Base-by-base conservation (phyloP, 2,329 filamentous ascomycete genomes). In the Aspergillus texensis region DNA sequence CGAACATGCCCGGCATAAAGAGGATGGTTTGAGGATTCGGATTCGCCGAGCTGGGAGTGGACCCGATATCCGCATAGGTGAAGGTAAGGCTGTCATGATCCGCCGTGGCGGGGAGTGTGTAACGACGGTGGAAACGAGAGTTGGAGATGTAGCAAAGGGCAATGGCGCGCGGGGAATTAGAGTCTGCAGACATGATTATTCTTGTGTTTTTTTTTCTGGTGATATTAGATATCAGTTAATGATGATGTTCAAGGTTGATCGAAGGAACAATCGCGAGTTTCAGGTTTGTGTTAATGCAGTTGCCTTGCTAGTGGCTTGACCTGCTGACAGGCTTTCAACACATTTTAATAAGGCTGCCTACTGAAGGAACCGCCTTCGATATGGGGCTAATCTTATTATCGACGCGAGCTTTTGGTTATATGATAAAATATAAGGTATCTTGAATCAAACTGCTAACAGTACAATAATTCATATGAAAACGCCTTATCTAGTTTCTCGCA, bases 1-100 rank as follows among this genome's bases (percentile, higher is more conserved):
- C 66, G 28, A 74, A 74, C 72, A 74, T 74, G 4, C 71, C 72
- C 0, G 71, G 71, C 16, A 73, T 53, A 34, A 68, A 74, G 3
- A 74, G 62, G 5, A 74, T 46, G 0, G 57, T 58, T 3, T 68
- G 52, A 12, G 52, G 30, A 36, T 26, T 55, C 11, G 2, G 48
- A 32, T 32, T 52, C 9, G 26, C 3, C 4, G 48, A 68, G 10
- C 62, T 63, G 0, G 58, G 55, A 4, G 41, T 11, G 52, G 57
- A 52, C 11, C 71, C 72, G 24, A 71, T 56, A 34, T 73, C 71
- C 21, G 72, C 69, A 50, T 66, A 74, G 10, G 70, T 62, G 58
- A 73, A 16, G 2, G 46, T 63, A 24, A 73, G 67, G 11, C 55
- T 48, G 12, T 65, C 71, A 60, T 67, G 32, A 3, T 57, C 24